Evolutionary conservation across 495 filamentous ascomycete genomes (phyloP).

Genomic region (Parmelia sp.): DNA sequence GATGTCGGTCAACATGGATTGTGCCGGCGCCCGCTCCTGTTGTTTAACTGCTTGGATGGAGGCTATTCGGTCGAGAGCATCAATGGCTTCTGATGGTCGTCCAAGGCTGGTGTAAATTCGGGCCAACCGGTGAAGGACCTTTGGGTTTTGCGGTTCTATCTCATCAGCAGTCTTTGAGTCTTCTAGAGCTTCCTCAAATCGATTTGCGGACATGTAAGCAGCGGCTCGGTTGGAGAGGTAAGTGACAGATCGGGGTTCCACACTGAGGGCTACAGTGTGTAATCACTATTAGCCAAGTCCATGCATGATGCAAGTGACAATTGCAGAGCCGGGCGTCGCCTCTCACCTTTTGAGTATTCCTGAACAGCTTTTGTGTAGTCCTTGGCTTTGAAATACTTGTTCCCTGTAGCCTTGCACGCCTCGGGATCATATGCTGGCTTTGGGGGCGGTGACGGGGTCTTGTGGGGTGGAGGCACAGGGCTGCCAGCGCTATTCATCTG

Average conservation of each 20-base stretch:
- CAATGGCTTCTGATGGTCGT: slow-evolving; percentile 74
- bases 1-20: slow-evolving; percentile 77
- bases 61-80: slow-evolving; percentile 63
- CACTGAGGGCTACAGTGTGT: slow-evolving; percentile 62
- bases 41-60: slow-evolving; percentile 57
- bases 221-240: slow-evolving; percentile 95
- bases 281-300: background rate
- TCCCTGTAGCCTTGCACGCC: slow-evolving; percentile 82
- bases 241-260: slow-evolving; percentile 69
- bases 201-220: slow-evolving; percentile 77
- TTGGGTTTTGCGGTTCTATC: slow-evolving; percentile 72
- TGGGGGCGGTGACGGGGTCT: slow-evolving; percentile 44
- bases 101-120: slow-evolving; percentile 84
- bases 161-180: slow-evolving; percentile 76
- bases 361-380: slow-evolving; percentile 80
- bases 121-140: slow-evolving; percentile 80
- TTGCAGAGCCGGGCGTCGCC: background rate
- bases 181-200: slow-evolving; percentile 71
- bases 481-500: slow-evolving; percentile 46
- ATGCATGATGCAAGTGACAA: background rate
- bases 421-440: slow-evolving; percentile 66
- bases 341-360: slow-evolving; percentile 86
- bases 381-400: slow-evolving; percentile 91
- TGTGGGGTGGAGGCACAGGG: slow-evolving; percentile 77
- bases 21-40: slow-evolving; percentile 72